These are phyloP conservation scores for Sugiyamaella paludigena DNA, from an alignment of 1,139 yeast genomes.

Conservation along the genomic window DNA sequence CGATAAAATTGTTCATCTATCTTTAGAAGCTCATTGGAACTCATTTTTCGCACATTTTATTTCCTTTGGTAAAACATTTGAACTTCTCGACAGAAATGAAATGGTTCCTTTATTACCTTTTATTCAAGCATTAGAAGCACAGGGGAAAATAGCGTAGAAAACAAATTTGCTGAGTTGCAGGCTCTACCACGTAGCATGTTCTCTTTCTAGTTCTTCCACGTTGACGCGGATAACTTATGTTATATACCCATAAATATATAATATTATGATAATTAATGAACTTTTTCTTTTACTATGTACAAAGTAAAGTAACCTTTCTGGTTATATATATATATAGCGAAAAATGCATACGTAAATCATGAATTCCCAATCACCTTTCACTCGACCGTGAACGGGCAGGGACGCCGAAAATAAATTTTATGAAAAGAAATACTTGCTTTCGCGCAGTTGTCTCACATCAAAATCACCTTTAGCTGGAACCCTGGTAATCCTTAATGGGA, in stretches of 20 bases:
- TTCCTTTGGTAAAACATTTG: conserved; percentile 81
- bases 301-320: no score
- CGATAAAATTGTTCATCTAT: conserved; percentile 83
- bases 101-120: conserved; percentile 73
- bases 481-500: conserved; percentile 68
- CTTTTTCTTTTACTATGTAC: background rate
- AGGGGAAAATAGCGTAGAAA: conserved; percentile 64
- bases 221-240: no score
- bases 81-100: conserved; percentile 72
- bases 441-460: conserved; percentile 68
- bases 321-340: no score
- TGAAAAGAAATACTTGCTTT: conserved; percentile 79
- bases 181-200: no score
- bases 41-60: conserved; percentile 96
- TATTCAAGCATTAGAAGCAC: conserved; percentile 75
- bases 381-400: no score
- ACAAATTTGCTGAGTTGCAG: no score
- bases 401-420: no score
- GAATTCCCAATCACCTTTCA: no score
- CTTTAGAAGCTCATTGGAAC: conserved; percentile 97
- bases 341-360: background rate
- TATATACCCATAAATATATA: background rate
- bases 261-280: background rate
- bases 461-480: conserved; percentile 83
- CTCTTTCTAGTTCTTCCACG: no score